Conservation (phyloP, 2,329 filamentous ascomycete genomes). For the Davidsoniella australis region DNA sequence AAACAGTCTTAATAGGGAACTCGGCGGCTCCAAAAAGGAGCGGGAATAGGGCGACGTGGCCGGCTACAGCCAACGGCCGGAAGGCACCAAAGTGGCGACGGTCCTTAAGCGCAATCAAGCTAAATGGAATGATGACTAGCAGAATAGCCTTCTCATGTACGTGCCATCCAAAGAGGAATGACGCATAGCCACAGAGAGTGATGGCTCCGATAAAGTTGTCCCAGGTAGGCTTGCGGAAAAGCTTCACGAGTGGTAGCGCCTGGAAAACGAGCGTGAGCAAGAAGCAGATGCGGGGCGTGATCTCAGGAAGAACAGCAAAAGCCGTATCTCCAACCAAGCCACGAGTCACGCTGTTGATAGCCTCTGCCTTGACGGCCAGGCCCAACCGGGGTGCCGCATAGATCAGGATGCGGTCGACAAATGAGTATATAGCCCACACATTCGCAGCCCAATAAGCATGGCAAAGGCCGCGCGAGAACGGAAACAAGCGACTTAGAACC, state of each 20-base stretch:
- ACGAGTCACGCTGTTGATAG: conserved; percentile 75
- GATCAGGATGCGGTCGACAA: conserved; percentile 69
- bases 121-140: conserved; percentile 88
- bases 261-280: conserved; percentile 69
- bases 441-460: conserved; percentile 99
- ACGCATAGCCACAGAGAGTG: conserved; percentile 87
- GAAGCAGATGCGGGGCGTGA: conserved; percentile 68
- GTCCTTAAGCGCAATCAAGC: conserved; percentile 76
- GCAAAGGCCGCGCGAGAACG: conserved; percentile 82
- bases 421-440: conserved; percentile 92
- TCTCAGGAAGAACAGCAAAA: conserved; percentile 81
- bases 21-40: conserved; percentile 82
- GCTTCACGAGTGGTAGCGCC: conserved; percentile 58
- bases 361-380: conserved; percentile 52
- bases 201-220: conserved; percentile 77
- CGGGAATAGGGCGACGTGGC: conserved; percentile 89
- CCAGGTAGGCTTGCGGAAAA: conserved; percentile 69
- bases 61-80: conserved; percentile 76
- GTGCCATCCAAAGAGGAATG: conserved; percentile 96
- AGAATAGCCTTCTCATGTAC: conserved; percentile 96
- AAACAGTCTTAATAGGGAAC: conserved; percentile 84
- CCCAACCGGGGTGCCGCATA: conserved; percentile 69
- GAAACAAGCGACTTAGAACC: conserved; percentile 70
- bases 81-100: conserved; percentile 84
- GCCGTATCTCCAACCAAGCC: conserved; percentile 85